phyloP scores from a whole-genome alignment of 2,329 filamentous ascomycete species.

The Aquanectria penicillioides region DNA sequence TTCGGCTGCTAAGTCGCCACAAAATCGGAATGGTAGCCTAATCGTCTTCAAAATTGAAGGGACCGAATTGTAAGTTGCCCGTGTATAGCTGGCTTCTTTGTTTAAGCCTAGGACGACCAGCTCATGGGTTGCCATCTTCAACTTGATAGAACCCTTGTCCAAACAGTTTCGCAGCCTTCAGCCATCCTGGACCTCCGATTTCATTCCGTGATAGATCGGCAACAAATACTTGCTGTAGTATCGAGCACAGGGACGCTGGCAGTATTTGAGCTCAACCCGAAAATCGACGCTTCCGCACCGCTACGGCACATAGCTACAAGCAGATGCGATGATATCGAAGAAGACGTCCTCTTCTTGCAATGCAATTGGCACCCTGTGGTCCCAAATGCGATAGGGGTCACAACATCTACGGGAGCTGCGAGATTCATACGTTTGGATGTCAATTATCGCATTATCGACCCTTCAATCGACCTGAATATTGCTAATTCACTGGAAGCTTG shows the following conservation, averaged over 20 bases:
- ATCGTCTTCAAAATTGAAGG: conserved; percentile 69
- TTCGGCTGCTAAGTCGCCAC: conserved; percentile 52
- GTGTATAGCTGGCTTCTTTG: neutral
- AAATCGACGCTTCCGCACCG: conserved; percentile 42
- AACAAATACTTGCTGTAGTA: conserved; percentile 74
- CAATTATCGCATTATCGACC: conserved; percentile 50
- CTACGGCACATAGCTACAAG: conserved; percentile 56
- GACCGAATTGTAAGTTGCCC: conserved; percentile 63
- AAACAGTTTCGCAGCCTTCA: conserved; percentile 71
- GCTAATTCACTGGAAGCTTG: conserved; percentile 75
- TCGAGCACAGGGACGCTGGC: conserved; percentile 79
- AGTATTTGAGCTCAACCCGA: conserved; percentile 67
- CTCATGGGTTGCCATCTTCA: conserved; percentile 9
- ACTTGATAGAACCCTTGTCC: conserved; percentile 61
- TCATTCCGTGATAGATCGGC: conserved; percentile 57
- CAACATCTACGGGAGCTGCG: conserved; percentile 75
- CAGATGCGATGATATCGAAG: conserved; percentile 59
- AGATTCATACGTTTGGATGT: conserved; percentile 61
- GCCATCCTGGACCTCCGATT: conserved; percentile 91
- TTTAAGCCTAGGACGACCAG: conserved; percentile 1
- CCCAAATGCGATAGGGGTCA: conserved; percentile 69
- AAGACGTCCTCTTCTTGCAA: conserved; percentile 74
- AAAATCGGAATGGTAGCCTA: conserved; percentile 78
- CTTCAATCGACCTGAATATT: conserved; percentile 51
- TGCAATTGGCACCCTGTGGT: conserved; percentile 76